A percentile compares a stretch with the other conserved stretches of the same genome.
Evolutionary conservation across 78 protist genomes (phyloP).

Genomic region (Thecamonas trahens): DNA sequence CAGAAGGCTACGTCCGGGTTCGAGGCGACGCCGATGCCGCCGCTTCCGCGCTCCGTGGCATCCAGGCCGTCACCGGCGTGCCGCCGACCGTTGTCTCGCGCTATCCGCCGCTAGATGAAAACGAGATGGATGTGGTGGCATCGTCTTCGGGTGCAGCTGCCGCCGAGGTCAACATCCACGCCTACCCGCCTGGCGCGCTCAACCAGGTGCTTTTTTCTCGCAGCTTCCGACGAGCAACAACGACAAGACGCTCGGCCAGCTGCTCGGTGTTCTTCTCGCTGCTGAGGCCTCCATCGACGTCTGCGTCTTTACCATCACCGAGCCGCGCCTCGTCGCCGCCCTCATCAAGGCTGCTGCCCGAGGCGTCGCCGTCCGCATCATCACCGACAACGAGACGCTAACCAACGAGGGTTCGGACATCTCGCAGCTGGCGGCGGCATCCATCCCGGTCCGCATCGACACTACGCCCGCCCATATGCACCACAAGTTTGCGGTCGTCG

Average conservation of each 20-base stretch:
- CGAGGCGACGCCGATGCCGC: not conserved
- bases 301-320: slow-evolving; percentile 32
- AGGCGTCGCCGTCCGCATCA: slow-evolving; percentile 24
- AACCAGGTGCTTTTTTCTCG: too few relatives aligned
- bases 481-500: slow-evolving; percentile 37
- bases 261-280: not conserved
- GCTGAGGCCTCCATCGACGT: slow-evolving; percentile 16
- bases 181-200: not conserved
- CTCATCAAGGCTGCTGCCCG: not conserved
- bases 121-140: not conserved
- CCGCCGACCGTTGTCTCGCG: not conserved
- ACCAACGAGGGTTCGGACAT: slow-evolving; percentile 15
- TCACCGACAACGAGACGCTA: slow-evolving; percentile 24
- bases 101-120: not conserved
- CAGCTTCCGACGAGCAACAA: too few relatives aligned
- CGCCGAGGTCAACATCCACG: not conserved
- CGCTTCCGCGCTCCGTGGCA: not conserved
- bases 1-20: not conserved
- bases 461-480: slow-evolving; percentile 20
- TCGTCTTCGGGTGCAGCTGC: not conserved
- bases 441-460: slow-evolving; percentile 12
- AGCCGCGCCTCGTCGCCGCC: slow-evolving; percentile 1
- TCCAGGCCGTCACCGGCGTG: not conserved
- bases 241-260: not conserved
- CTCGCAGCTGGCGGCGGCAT: not conserved